Percentiles rank a stretch among this genome's conserved stretches.
These are phyloP conservation scores for Penicillium sp. DNA, from an alignment of 2,329 filamentous ascomycete genomes.

Conservation along the genomic window DNA sequence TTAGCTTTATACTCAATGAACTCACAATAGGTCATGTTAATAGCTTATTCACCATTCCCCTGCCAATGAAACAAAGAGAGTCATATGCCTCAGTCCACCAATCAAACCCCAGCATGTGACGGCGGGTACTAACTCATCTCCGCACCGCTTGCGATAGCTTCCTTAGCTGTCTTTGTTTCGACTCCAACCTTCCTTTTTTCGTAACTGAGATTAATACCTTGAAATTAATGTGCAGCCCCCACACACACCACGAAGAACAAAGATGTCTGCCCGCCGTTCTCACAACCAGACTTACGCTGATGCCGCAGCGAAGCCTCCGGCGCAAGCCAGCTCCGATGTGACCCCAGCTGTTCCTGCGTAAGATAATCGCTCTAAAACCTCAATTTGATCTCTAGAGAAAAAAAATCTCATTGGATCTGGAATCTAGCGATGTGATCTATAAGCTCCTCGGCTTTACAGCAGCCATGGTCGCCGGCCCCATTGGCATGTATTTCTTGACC, in stretches of 20 bases:
- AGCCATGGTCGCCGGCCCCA: conserved; percentile 84
- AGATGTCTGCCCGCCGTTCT: conserved; percentile 36
- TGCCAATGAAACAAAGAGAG: not conserved
- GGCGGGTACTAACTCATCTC: conserved; percentile 6
- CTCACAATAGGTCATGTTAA: not conserved
- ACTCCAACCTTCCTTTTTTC: not conserved
- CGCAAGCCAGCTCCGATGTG: conserved; percentile 65
- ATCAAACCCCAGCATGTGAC: conserved; percentile 4
- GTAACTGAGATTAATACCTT: not conserved
- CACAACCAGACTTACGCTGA: conserved; percentile 33
- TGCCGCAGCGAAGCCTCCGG: conserved; percentile 29
- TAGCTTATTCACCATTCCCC: not conserved
- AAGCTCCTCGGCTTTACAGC: conserved; percentile 89
- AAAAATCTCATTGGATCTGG: conserved; percentile 6
- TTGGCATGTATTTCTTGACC: conserved; percentile 83
- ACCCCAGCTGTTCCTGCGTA: conserved; percentile 81
- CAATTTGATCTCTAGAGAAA: not conserved
- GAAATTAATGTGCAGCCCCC: not conserved
- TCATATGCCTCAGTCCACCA: not conserved
- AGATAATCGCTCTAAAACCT: conserved; percentile 34
- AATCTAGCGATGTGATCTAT: conserved; percentile 71
- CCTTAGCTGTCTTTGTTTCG: not conserved
- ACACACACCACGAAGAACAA: not conserved
- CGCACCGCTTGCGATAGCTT: not conserved
- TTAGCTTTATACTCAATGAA: not conserved